phyloP scores from a whole-genome alignment of 148 eudicot genomes.

The Cornus controversa region DNA sequence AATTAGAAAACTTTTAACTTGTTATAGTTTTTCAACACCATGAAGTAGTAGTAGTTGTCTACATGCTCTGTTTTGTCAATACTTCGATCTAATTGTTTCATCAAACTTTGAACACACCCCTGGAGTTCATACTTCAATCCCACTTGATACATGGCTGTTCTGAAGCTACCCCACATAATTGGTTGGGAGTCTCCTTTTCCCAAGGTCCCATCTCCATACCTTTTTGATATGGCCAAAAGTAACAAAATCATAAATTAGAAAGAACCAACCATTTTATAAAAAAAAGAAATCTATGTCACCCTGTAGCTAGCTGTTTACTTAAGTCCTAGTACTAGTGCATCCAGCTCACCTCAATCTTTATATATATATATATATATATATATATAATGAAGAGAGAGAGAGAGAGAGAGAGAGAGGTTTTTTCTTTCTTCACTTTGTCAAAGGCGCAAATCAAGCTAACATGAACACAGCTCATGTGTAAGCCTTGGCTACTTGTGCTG shows the following conservation, averaged over 20 bases:
- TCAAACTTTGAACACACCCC: neutral
- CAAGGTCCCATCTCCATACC: neutral
- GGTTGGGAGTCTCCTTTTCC: neutral
- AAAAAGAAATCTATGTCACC: neutral
- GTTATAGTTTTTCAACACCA: neutral
- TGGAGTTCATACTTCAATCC: neutral
- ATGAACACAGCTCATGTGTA: conserved; percentile 36
- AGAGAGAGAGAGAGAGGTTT: conserved; percentile 6
- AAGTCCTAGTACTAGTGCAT: conserved; percentile 17
- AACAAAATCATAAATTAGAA: neutral
- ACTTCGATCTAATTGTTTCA: neutral
- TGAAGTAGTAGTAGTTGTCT: neutral
- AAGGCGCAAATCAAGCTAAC: conserved; percentile 53
- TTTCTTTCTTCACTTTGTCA: conserved; percentile 17
- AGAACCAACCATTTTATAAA: neutral
- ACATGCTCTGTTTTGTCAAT: neutral
- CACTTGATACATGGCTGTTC: neutral
- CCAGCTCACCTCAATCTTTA: conserved; percentile 31
- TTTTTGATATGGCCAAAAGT: neutral
- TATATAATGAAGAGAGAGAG: neutral
- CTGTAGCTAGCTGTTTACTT: neutral
- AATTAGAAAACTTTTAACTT: neutral
- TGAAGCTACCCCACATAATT: neutral
- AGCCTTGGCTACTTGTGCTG: conserved; percentile 3
- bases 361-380: neutral